phyloP scores from a whole-genome alignment of 2,329 filamentous ascomycete species.

The Magnaporthiopsis rhizophila region DNA sequence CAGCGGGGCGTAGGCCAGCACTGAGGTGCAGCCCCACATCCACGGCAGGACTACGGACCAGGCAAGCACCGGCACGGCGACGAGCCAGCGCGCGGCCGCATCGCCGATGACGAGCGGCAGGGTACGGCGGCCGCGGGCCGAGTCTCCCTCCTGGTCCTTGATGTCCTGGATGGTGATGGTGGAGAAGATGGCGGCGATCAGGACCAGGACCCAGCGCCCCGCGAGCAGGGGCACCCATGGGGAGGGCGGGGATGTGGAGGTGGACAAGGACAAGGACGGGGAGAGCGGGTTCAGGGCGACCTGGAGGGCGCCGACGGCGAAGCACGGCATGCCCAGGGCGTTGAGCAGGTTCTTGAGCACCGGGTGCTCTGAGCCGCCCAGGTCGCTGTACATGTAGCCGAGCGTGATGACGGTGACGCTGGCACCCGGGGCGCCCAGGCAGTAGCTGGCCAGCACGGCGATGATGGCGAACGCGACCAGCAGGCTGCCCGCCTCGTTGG shows the following conservation, averaged over 20 bases:
- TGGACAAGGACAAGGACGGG: neutral
- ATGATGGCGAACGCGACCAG: slow-evolving; percentile 7
- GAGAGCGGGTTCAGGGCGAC: slow-evolving; percentile 6
- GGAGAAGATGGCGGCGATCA: slow-evolving; percentile 13
- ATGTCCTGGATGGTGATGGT: slow-evolving; percentile 18
- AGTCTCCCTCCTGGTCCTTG: slow-evolving; percentile 15
- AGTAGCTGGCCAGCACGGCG: neutral
- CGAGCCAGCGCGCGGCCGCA: slow-evolving; percentile 4
- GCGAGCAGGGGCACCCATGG: neutral
- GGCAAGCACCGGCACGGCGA: slow-evolving; percentile 2
- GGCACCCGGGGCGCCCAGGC: slow-evolving; percentile 19
- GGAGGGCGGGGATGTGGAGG: neutral
- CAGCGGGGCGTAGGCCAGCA: slow-evolving; percentile 1
- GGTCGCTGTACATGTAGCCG: slow-evolving; percentile 34
- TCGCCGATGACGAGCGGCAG: slow-evolving; percentile 7
- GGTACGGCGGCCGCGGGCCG: slow-evolving; percentile 11
- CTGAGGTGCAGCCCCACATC: slow-evolving; percentile 2
- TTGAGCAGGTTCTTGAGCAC: slow-evolving; percentile 18
- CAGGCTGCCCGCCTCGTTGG: slow-evolving; percentile 14
- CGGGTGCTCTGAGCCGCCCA: slow-evolving; percentile 20
- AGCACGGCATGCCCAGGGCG: slow-evolving; percentile 12
- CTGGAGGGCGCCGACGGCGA: slow-evolving; percentile 9
- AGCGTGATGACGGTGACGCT: slow-evolving; percentile 22
- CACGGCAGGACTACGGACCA: slow-evolving; percentile 4
- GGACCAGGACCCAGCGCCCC: slow-evolving; percentile 11